Percentiles rank a stretch among this genome's conserved stretches.
Conservation (phyloP, 257 asterid genomes). For the Osmanthus fragrans region DNA sequence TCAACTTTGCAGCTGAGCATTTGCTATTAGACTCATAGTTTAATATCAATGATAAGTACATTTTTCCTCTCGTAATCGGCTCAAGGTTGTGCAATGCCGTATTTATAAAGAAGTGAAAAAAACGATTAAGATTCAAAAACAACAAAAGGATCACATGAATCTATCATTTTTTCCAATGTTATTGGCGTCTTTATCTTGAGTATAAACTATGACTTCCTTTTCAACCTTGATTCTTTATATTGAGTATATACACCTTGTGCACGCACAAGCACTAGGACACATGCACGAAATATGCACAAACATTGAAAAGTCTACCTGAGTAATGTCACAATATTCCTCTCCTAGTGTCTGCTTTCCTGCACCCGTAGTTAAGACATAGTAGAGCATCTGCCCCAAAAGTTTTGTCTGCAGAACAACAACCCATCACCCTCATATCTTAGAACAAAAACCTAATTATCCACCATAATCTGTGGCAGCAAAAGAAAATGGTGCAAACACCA, state of each 20-base stretch:
- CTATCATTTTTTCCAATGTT: constrained; percentile 6
- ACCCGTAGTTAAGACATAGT: constrained; percentile 85
- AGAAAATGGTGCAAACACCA: neutral
- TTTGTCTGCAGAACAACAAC: constrained; percentile 56
- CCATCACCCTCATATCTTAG: constrained; percentile 10
- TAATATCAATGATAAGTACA: neutral
- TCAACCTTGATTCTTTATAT: neutral
- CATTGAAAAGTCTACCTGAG: constrained; percentile 57
- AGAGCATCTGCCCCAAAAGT: constrained; percentile 97
- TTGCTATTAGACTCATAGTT: neutral
- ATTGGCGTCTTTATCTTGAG: neutral
- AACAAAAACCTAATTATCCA: neutral
- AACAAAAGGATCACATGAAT: neutral
- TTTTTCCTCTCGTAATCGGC: constrained; percentile 1
- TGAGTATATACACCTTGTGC: constrained; percentile 4
- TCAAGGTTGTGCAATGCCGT: constrained; percentile 14
- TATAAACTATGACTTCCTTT: neutral
- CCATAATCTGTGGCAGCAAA: constrained; percentile 6
- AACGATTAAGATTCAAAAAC: constrained; percentile 1
- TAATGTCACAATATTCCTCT: constrained; percentile 96
- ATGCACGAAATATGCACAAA: neutral
- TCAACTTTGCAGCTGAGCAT: constrained; percentile 9
- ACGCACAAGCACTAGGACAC: constrained; percentile 5
- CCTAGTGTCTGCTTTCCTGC: constrained; percentile 97
- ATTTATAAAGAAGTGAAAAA: constrained; percentile 2